Evolutionary conservation across 2,329 filamentous ascomycete genomes (phyloP).

Genomic region (Rutstroemia sp.): DNA sequence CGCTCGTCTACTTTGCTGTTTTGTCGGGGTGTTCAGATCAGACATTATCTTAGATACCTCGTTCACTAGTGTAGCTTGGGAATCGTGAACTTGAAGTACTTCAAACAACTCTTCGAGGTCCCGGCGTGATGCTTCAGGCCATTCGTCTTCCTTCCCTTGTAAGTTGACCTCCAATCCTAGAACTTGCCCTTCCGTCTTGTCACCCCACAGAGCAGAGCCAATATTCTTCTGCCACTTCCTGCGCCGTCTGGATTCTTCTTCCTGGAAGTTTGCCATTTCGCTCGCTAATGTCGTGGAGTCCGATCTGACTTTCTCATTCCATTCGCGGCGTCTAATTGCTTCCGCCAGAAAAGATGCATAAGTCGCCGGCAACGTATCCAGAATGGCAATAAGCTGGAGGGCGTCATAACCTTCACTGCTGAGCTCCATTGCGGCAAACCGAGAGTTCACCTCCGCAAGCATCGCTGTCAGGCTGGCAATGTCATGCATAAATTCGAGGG

Average conservation of each 20-base stretch:
- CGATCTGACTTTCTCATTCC: conserved; percentile 81
- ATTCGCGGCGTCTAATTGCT: conserved; percentile 78
- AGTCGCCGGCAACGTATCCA: conserved; percentile 77
- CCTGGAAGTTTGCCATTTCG: conserved; percentile 85
- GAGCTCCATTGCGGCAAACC: conserved; percentile 64
- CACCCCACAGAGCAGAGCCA: conserved; percentile 59
- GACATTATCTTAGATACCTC: conserved; percentile 71
- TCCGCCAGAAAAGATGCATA: conserved; percentile 88
- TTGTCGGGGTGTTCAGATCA: conserved; percentile 74
- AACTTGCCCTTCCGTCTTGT: conserved; percentile 60
- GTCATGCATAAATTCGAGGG: conserved; percentile 68
- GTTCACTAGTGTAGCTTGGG: conserved; percentile 57
- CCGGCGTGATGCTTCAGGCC: conserved; percentile 69
- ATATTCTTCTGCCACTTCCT: conserved; percentile 87
- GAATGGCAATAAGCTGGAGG: conserved; percentile 71
- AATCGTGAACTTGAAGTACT: conserved; percentile 55
- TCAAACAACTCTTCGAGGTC: conserved; percentile 72
- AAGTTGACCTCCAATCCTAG: conserved; percentile 80
- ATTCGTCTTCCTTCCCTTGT: conserved; percentile 68
- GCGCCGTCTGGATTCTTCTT: conserved; percentile 83
- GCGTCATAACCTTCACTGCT: conserved; percentile 70
- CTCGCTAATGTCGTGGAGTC: conserved; percentile 86
- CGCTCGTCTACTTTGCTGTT: conserved; percentile 76
- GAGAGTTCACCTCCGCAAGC: conserved; percentile 63
- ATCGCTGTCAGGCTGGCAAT: conserved; percentile 75